Evolutionary conservation across 2,329 filamentous ascomycete genomes (phyloP), one percentile per base, ranked within the genome.

Genomic region (Verticillium zaregamsianum): DNA sequence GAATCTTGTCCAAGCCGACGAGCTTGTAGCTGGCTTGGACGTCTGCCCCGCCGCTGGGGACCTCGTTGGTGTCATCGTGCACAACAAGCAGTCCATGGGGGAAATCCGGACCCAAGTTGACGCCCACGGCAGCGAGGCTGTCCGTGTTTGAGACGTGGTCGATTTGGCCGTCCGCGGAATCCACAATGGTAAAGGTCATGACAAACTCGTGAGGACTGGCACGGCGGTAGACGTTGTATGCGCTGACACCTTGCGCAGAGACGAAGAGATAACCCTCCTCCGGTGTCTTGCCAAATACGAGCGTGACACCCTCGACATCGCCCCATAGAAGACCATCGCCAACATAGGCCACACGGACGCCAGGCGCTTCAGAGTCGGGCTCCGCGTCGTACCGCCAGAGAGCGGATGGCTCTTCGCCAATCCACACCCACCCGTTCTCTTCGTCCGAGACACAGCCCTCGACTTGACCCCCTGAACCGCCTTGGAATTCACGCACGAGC

Each of bases 141-240:
- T 85, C 82, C 0, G 82, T 84, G 64, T 85, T 85, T 15, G 78
- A 80, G 5, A 85, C 82, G 5, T 73, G 75, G 58, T 84, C 82
- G 25, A 84, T 71, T 3, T 73, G 70, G 0, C 73, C 77, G 39
- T 77, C 71, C 0, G 69, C 65, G 3, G 80, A 79, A 3, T 73
- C 73, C 0, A 75, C 71, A 23, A 84, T 74, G 0, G 80, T 81
- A 49, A 84, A 84, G 0, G 79, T 82, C 60, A 76, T 71, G 3
- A 84, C 77, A 59, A 77, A 82, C 3, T 78, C 73, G 67, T 85
- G 81, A 3, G 82, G 82, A 0, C 73, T 71, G 2, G 76, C 77
- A 7, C 82, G 76, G 6, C 76, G 74, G 69, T 84, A 84, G 45
- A 84, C 73, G 58, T 82, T 78, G 67, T 81, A 84, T 1, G 80